Evolutionary conservation across 306 rosid species (phyloP), one percentile per base, ranked within the genome.

Genomic region (Cajanus cajan): DNA sequence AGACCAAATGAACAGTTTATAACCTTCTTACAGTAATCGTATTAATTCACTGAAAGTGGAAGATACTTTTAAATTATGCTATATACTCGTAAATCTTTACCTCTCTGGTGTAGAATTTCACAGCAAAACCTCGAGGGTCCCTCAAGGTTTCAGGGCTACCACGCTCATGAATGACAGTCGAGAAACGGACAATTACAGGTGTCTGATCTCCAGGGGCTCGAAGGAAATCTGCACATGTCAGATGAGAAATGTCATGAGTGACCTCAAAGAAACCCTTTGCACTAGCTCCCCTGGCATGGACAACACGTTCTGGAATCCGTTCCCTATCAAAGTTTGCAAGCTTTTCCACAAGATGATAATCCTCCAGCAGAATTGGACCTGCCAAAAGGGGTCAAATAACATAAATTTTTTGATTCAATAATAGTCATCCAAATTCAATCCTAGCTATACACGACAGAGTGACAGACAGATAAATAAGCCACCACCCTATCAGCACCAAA

Each of bases 321-420:
- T n/a, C n/a, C n/a, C n/a, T n/a, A n/a, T n/a, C n/a, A n/a, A n/a
- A n/a, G n/a, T n/a, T n/a, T n/a, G n/a, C n/a, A n/a, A n/a, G 83
- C 84, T 94, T 94, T 80, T 94, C 98, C 84, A 94, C 94, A 57
- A 94, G 86, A 81, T 94, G 98, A 80, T 92, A 94, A 84, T 94
- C 98, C 82, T 94, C 97, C 6, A 94, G 92, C 28, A 94, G 96
- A 86, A 94, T 88, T 66, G 98, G 98, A 85, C 97, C 98, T 94
- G 87, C 73, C 62, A 83, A 70, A 78, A 65, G 52, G 28, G 24
- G 24, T 22, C 40, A 40, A 58, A 59, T 41, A 66, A 40, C 24
- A 75, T 47, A 50, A 68, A 31, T 13, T 28, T 72, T 65, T 47
- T 24, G 64, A 36, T 21, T 12, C 37, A 69, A 33, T 28, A 31